Conservation (phyloP, 148 eudicot species). For the Cornus kousa region DNA sequence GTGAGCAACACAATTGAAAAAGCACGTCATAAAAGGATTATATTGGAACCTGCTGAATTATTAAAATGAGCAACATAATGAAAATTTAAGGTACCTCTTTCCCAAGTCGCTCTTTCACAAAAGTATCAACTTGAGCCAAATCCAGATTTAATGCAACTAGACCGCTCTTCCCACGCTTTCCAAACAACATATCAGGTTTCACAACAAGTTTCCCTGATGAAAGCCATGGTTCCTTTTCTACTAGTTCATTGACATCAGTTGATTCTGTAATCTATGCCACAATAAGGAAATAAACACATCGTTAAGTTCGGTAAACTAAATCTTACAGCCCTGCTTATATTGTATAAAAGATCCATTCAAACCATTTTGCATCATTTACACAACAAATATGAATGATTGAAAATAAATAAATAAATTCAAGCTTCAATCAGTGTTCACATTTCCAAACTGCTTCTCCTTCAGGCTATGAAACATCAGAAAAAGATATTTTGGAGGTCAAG, state of each 20-base stretch:
- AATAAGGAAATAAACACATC: neutral
- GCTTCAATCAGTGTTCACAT: neutral
- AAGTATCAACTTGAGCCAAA: slow-evolving; percentile 76
- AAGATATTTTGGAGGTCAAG: neutral
- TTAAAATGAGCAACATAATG: neutral
- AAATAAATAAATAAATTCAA: neutral
- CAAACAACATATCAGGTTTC: slow-evolving; percentile 97
- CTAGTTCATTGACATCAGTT: slow-evolving; percentile 75
- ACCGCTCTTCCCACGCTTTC: slow-evolving; percentile 98
- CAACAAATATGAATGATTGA: neutral
- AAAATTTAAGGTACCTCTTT: slow-evolving; percentile 53
- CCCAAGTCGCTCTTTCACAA: slow-evolving; percentile 93
- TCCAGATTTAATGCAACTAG: slow-evolving; percentile 93
- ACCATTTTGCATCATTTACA: neutral
- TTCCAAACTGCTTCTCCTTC: neutral
- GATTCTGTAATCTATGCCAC: slow-evolving; percentile 72
- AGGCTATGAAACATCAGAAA: neutral
- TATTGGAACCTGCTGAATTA: neutral
- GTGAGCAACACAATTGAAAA: neutral
- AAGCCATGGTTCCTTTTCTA: slow-evolving; percentile 80
- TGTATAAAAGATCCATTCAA: slow-evolving; percentile 3
- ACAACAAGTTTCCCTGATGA: slow-evolving; percentile 88
- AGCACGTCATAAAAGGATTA: neutral
- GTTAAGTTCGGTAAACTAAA: neutral
- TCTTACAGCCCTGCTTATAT: slow-evolving; percentile 5